A percentile compares a stretch with the other conserved stretches of the same genome.
phyloP scores from a whole-genome alignment of 305 asterid genomes.

The Nicotiana rustica region DNA sequence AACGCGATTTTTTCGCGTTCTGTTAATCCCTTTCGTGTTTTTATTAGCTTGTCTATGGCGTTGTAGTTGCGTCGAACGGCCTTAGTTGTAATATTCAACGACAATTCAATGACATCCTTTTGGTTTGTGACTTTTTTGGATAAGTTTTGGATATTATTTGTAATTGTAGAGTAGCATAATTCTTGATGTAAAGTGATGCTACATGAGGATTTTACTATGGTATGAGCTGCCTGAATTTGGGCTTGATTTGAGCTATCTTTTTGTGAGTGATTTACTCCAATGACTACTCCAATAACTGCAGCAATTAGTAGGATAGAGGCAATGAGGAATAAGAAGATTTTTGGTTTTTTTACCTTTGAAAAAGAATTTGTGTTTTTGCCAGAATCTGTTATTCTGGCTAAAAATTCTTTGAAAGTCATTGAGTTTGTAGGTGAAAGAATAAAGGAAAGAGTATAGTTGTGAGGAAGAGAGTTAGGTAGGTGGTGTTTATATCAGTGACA shows the following conservation, averaged over 20 bases:
- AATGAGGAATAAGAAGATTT: neutral
- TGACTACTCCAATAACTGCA: neutral
- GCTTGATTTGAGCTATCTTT: too few species aligned
- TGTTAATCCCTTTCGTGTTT: conserved; percentile 41
- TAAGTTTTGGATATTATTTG: neutral
- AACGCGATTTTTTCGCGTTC: conserved; percentile 57
- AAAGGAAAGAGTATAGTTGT: neutral
- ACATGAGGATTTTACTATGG: conserved; percentile 22
- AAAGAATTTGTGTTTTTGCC: neutral
- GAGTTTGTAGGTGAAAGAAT: neutral
- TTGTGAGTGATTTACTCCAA: neutral
- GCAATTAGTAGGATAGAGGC: neutral
- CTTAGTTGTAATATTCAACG: conserved; percentile 60
- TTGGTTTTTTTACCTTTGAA: neutral
- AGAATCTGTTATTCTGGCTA: neutral
- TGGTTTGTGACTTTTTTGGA: neutral
- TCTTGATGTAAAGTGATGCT: neutral
- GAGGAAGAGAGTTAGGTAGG: neutral
- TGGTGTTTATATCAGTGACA: neutral
- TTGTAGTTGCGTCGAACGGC: conserved; percentile 52
- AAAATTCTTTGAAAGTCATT: too few species aligned
- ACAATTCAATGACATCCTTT: conserved; percentile 52
- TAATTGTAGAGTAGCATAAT: conserved; percentile 7
- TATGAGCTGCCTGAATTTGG: neutral
- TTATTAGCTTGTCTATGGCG: conserved; percentile 49